Conservation (phyloP, 2,329 filamentous ascomycete genomes). For the Pseudogymnoascus sp. region DNA sequence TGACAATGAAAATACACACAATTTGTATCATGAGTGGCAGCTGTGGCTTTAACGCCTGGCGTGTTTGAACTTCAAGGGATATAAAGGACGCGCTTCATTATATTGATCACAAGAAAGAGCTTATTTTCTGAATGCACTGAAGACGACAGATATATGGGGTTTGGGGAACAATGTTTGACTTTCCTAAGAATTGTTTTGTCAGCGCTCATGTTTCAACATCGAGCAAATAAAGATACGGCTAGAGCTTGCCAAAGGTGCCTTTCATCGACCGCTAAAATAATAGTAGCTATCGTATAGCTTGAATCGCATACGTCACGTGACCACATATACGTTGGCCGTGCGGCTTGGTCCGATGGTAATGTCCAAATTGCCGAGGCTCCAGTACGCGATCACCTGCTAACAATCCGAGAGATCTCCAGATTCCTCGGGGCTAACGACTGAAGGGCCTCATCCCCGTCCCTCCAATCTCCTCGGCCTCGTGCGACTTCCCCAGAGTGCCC, state of each 20-base stretch:
- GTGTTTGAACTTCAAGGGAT: background rate
- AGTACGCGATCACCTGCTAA: slow-evolving; percentile 6
- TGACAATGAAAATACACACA: background rate
- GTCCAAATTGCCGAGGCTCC: slow-evolving; percentile 5
- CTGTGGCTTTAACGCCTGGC: background rate
- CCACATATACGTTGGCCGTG: background rate
- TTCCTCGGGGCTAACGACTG: slow-evolving; percentile 1
- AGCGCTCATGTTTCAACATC: background rate
- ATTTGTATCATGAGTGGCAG: background rate
- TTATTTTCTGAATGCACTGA: background rate
- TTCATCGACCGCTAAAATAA: background rate
- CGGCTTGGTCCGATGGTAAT: background rate
- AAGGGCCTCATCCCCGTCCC: slow-evolving; percentile 8
- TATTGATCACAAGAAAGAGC: background rate
- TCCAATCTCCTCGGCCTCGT: slow-evolving; percentile 12
- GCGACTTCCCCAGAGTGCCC: slow-evolving; percentile 10
- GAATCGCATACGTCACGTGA: background rate
- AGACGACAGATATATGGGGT: background rate
- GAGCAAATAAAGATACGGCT: background rate
- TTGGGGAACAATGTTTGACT: background rate
- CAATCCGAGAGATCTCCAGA: slow-evolving; percentile 5
- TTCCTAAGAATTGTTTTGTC: background rate
- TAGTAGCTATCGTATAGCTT: background rate
- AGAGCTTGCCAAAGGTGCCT: background rate
- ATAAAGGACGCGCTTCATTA: background rate